phyloP scores from a whole-genome alignment of 2,329 filamentous ascomycete genomes.

The Tolypocladium ovalisporum region DNA sequence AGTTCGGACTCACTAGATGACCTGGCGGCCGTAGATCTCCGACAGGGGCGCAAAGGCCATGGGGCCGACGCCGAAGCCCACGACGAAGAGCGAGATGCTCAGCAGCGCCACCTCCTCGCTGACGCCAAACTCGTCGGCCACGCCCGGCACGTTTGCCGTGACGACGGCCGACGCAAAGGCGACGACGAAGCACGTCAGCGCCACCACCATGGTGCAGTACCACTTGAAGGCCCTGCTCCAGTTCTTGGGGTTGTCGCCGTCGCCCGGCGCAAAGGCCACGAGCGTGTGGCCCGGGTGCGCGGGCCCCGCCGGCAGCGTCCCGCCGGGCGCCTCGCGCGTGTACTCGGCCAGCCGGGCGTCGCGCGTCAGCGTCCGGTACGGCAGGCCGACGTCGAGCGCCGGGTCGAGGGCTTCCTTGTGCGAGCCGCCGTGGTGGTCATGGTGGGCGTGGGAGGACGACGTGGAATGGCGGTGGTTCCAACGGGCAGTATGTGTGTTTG shows the following conservation, averaged over 20 bases:
- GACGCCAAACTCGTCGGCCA: constrained; percentile 52
- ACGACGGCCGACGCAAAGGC: constrained; percentile 64
- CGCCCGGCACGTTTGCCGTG: constrained; percentile 61
- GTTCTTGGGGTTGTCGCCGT: constrained; percentile 76
- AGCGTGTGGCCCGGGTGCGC: constrained; percentile 22
- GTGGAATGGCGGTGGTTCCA: neutral
- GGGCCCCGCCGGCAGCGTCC: constrained; percentile 42
- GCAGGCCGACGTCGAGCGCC: constrained; percentile 43
- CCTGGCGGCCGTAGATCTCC: constrained; percentile 60
- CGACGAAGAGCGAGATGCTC: constrained; percentile 64
- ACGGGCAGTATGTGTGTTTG: neutral
- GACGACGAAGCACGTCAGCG: constrained; percentile 63
- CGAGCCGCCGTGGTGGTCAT: constrained; percentile 2
- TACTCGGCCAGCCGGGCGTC: constrained; percentile 57
- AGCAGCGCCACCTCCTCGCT: constrained; percentile 64
- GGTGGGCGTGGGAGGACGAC: neutral
- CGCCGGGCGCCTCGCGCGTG: constrained; percentile 46
- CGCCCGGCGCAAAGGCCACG: constrained; percentile 55
- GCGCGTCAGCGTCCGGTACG: constrained; percentile 51
- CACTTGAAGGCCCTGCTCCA: constrained; percentile 72
- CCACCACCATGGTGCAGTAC: constrained; percentile 79
- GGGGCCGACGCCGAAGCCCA: constrained; percentile 73
- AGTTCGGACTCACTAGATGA: constrained; percentile 57
- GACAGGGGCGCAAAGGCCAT: constrained; percentile 72
- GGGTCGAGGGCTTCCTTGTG: constrained; percentile 27